Evolutionary conservation across 1,139 yeast genomes (phyloP), one percentile per base, ranked within the genome.

Genomic region (Pichia sp.): DNA sequence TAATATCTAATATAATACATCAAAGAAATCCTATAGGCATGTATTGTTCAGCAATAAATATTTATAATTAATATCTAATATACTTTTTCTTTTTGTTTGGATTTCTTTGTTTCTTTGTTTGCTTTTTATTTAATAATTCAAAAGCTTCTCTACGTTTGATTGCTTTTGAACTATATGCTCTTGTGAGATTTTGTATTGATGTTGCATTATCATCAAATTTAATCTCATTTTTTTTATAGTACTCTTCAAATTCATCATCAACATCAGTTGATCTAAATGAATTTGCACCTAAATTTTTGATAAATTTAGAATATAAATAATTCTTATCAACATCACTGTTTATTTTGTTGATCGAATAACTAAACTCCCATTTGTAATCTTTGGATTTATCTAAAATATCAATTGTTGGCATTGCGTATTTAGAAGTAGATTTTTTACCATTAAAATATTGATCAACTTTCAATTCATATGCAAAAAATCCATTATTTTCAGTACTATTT

Each of bases 161-260:
- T 6, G 73, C 68, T 51, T 66, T 68, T 23, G 60, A 64, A 27
- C 74, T 69, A 52, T 68, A 71, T 1, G 69, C 68, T 46, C 77
- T 60, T 39, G 72, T 54, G 1, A 60, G 51, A 35, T 58, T 55
- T 43, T 69, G 69, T 32, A 64, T 60, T 6, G 52, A 49, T 15
- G 62, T 56, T 0, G 66, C 66, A 15, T 59, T 59, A 13, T 48
- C 50, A 42, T 64, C 68, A 3, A 56, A 48, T 58, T 61, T 35
- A 11, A 52, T 44, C 9, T 44, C 37, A 53, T 61, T 42, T 45
- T 52, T 45, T 57, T 45, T 47, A 51, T 58, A 3, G 50, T 46
- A 16, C 37, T 46, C 51, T 61, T 64, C 27, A 55, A 37, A 26
- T 39, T 52, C 40, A 24, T 24, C 30, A 11, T 59, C 52, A 61